These are phyloP conservation scores for Tricholoma hemisulphureum DNA, from an alignment of 768 basidiomycete genomes.

Conservation along the genomic window DNA sequence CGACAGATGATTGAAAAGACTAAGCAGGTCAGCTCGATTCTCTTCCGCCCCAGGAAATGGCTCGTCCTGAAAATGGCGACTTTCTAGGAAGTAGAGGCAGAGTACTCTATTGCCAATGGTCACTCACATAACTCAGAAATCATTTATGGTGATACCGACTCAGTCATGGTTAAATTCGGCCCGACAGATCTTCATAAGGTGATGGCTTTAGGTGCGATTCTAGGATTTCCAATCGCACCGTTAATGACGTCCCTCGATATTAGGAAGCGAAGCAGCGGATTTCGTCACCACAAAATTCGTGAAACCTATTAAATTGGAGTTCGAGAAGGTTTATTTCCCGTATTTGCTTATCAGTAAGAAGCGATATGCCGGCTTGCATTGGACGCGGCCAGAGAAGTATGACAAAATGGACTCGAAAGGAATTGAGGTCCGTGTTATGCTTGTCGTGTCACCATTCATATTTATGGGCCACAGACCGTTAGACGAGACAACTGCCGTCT, in stretches of 20 bases:
- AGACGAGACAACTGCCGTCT: slow-evolving; percentile 98
- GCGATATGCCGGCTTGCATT: slow-evolving; percentile 96
- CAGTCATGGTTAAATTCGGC: slow-evolving; percentile 98
- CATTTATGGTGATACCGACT: slow-evolving; percentile 99
- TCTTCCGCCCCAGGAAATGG: background rate
- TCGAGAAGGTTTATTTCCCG: slow-evolving; percentile 99
- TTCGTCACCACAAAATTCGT: slow-evolving; percentile 89
- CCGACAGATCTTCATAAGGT: slow-evolving; percentile 81
- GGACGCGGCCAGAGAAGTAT: slow-evolving; percentile 93
- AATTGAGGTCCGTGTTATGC: slow-evolving; percentile 71
- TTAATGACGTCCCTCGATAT: slow-evolving; percentile 2
- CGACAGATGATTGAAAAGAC: slow-evolving; percentile 99
- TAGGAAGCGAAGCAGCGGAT: slow-evolving; percentile 90
- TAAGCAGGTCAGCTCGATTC: slow-evolving; percentile 58
- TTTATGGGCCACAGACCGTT: slow-evolving; percentile 66
- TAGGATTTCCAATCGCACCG: background rate
- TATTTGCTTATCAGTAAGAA: slow-evolving; percentile 99
- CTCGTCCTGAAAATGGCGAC: background rate
- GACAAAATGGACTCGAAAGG: slow-evolving; percentile 99
- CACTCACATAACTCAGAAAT: slow-evolving; percentile 86
- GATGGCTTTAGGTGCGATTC: slow-evolving; percentile 80
- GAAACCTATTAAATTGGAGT: slow-evolving; percentile 97
- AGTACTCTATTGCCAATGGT: slow-evolving; percentile 84
- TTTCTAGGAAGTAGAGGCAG: slow-evolving; percentile 79
- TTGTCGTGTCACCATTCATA: background rate